Base-by-base conservation (phyloP, 306 rosid species). In the Vigna hirtella region DNA sequence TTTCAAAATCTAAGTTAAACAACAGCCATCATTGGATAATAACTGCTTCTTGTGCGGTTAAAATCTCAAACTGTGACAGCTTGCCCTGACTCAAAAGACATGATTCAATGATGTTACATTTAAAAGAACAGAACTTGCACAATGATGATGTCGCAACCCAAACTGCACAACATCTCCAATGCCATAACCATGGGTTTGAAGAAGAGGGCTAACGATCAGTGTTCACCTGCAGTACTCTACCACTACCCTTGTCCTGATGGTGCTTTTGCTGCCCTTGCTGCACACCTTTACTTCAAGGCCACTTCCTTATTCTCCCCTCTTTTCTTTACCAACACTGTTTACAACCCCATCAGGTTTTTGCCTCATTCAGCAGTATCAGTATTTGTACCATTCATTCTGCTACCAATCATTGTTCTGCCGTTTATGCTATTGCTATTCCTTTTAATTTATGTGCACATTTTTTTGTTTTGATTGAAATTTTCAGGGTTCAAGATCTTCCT, bases 201-300 rank as follows among this genome's bases (percentile, higher is more conserved):
- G 9, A 73, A 40, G 20, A n/a, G 13, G 17, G 65, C 18, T 58
- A 58, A 14, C 15, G 47, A 38, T 1, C 51, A 74, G 17, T 57
- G 57, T 32, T 66, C 89, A 16, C 88, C 88, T n/a, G 98, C 98
- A 2, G 79, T 94, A 72, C 87, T 94, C 0, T 92, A 94, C 69
- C 98, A 92, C 78, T 92, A 92, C 30, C 97, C 97, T 0, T 94
- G 98, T 69, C 97, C 97, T 1, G 98, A 94, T 87, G 97, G 97
- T 6, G 95, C 77, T 17, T 90, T 89, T 59, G 93, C 98, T 34
- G 97, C 98, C 24, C 85, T 94, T 16, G 97, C 98, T 1, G 98
- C 98, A 40, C 95, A 89, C 77, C 90, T 95, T 55, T 92, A 83
- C 80, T 95, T 89, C 85, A 88, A 96, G 49, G 85, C 94, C 62